A percentile compares a stretch with the other conserved stretches of the same genome.
Evolutionary conservation across 1,284 basidiomycete genomes (phyloP).

Genomic region (Pseudomicrostroma phylloplanum): DNA sequence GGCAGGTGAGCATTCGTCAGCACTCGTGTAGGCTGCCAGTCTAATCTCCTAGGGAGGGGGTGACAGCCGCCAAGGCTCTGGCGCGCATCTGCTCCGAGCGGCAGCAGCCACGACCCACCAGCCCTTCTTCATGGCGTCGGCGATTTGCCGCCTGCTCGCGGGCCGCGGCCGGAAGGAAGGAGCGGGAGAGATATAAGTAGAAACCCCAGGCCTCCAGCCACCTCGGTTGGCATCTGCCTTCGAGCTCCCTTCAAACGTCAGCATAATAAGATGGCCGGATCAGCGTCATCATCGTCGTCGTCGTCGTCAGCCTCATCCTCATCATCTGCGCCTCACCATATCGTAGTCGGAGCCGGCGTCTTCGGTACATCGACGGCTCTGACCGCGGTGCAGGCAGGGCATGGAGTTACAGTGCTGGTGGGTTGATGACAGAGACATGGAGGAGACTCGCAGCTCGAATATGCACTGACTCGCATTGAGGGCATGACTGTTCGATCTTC

Average conservation of each 20-base stretch:
- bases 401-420: slow-evolving; percentile 62
- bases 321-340: not conserved
- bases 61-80: too few relatives aligned
- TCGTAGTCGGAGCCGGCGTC: slow-evolving; percentile 77
- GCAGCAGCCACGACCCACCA: too few relatives aligned
- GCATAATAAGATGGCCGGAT: not conserved
- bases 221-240: too few relatives aligned
- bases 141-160: too few relatives aligned
- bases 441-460: not conserved
- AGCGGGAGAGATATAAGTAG: slow-evolving; percentile 1
- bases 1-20: not conserved
- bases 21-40: not conserved
- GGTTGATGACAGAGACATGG: not conserved
- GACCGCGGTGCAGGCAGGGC: slow-evolving; percentile 66
- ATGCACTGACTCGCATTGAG: not conserved
- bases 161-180: too few relatives aligned
- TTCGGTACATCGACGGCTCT: slow-evolving; percentile 79
- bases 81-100: too few relatives aligned
- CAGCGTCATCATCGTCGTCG: not conserved
- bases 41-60: too few relatives aligned
- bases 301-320: not conserved
- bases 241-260: too few relatives aligned
- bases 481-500: too few relatives aligned
- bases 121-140: too few relatives aligned
- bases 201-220: not conserved